Conservation (phyloP, 2,329 filamentous ascomycete genomes). For the Trichoderma brevicompactum region DNA sequence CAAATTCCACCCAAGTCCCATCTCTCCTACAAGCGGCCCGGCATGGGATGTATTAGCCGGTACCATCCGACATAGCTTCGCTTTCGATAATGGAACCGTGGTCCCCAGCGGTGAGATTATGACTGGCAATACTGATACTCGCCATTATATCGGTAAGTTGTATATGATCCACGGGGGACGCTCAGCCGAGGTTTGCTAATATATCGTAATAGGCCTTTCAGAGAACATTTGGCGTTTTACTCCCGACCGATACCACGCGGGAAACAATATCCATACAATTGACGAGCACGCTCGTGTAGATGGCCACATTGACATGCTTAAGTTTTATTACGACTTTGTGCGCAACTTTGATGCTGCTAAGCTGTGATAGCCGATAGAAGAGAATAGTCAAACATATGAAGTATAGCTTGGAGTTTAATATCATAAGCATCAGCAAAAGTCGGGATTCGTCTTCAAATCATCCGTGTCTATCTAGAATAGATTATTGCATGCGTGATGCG, state of each 20-base stretch:
- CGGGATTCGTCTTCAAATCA: too few relatives aligned
- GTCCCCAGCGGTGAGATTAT: conserved; percentile 56
- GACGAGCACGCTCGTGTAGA: conserved; percentile 47
- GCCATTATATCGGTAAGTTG: conserved; percentile 47
- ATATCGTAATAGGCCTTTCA: conserved; percentile 31
- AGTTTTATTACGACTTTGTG: conserved; percentile 51
- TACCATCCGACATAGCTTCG: conserved; percentile 50
- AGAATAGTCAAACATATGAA: background rate
- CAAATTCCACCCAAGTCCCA: conserved; percentile 57
- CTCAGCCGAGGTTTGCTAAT: conserved; percentile 33
- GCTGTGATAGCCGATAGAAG: background rate
- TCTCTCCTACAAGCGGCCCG: conserved; percentile 56
- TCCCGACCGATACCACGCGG: conserved; percentile 40
- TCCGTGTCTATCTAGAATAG: too few relatives aligned
- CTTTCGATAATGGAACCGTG: conserved; percentile 55
- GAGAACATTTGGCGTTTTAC: conserved; percentile 47
- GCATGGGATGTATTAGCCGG: conserved; percentile 56
- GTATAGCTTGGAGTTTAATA: background rate
- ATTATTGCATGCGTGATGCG: too few relatives aligned
- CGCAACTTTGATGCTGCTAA: conserved; percentile 48
- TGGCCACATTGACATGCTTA: conserved; percentile 47
- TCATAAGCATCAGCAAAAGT: too few relatives aligned
- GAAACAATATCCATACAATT: conserved; percentile 47
- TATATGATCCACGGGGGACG: accelerated
- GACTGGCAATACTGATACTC: conserved; percentile 50